phyloP scores from a whole-genome alignment of 441 rosid species.

The Rhodomyrtus psidioides region DNA sequence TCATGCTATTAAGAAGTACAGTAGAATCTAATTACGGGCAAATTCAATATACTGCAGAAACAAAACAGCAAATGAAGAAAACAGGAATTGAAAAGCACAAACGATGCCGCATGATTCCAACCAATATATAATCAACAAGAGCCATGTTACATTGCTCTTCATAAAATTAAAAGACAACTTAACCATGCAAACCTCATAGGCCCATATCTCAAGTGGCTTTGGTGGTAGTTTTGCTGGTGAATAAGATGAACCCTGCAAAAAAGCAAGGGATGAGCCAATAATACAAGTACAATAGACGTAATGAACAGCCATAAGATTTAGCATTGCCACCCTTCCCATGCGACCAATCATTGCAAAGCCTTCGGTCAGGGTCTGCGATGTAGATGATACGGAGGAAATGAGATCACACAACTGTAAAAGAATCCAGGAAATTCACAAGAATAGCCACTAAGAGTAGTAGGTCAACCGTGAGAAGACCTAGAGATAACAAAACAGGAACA shows the following conservation, averaged over 20 bases:
- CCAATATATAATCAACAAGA: not conserved
- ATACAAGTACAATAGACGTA: not conserved
- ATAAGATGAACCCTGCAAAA: constrained; percentile 62
- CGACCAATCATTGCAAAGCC: constrained; percentile 89
- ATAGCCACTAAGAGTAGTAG: not conserved
- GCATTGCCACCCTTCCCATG: constrained; percentile 54
- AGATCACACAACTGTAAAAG: not conserved
- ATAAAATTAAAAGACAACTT: not conserved
- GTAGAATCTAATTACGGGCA: not conserved
- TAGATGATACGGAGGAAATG: not conserved
- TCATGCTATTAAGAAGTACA: not conserved
- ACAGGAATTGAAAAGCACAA: not conserved
- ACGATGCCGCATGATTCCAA: not conserved
- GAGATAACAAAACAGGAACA: constrained; percentile 63
- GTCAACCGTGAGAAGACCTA: constrained; percentile 75
- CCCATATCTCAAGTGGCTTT: constrained; percentile 81
- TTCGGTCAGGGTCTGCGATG: constrained; percentile 75
- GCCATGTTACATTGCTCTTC: not conserved
- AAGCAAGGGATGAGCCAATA: not conserved
- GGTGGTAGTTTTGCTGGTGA: constrained; percentile 77
- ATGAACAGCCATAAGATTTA: not conserved
- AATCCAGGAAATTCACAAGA: not conserved
- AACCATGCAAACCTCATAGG: constrained; percentile 58
- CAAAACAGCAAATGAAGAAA: not conserved
- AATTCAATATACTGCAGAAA: not conserved